Evolutionary conservation across 169 alveolate genomes (phyloP), one percentile per base, ranked within the genome.

Genomic region (Plasmodium fragile): DNA sequence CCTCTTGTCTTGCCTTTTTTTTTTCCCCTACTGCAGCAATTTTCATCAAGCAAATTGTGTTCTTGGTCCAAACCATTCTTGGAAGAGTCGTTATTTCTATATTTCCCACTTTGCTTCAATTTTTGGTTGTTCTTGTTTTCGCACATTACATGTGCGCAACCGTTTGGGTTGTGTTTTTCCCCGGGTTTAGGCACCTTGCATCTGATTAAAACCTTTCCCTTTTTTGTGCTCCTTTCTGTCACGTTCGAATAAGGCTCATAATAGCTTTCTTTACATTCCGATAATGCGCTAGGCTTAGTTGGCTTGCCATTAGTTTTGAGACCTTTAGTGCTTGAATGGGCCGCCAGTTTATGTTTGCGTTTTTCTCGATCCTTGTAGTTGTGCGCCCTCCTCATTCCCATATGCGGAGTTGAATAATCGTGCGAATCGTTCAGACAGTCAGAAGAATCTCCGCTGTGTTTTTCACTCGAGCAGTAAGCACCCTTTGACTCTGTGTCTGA

Each of bases 61-160:
- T 45, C 83, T 28, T 83, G 11, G 18, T 72, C 65, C 79, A 39
- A 18, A 83, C 77, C 28, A 72, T 39, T 59, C 11, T 83, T 83
- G 72, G 39, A 16, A 3, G 59, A 72, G 39, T 83, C 77, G 22
- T 49, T 72, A n/a, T 71, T 83, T 83, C 34, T 45, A 25, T 43
- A 55, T 72, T 25, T 32, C 18, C 79, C 34, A 32, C 77, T 83
- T 49, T 83, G 73, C 59, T 83, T 83, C 13, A 4, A 5, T 43
- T 73, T 83, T 22, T 72, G 72, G 36, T 30, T 34, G 77, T 83
- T 22, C 73, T 49, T 71, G 10, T 73, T 73, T 72, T 11, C 77
- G 18, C 39, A 30, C 39, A 52, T 41, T 71, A 11, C 65, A 32
- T 30, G 3, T 28, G 65, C 30, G 36, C 8, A 22, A 6, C n/a